Percentiles rank a stretch among this genome's conserved stretches.
Conservation (phyloP, 768 basidiomycete genomes). For the Podaxis mareebaensis region DNA sequence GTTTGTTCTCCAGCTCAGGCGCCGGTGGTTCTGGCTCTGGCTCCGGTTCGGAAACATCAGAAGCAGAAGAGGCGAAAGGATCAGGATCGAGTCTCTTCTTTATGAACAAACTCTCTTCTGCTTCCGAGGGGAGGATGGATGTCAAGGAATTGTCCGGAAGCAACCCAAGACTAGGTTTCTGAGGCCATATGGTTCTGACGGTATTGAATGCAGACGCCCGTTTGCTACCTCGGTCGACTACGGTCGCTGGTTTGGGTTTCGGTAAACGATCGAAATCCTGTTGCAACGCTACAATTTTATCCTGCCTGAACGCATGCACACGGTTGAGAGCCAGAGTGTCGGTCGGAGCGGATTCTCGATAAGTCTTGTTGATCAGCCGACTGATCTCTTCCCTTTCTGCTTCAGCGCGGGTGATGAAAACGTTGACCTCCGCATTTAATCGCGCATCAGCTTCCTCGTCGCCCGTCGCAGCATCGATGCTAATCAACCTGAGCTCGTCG, state of each 20-base stretch:
- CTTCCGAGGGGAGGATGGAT: conserved; percentile 64
- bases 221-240: conserved; percentile 49
- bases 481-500: conserved; percentile 75
- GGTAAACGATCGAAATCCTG: conserved; percentile 86
- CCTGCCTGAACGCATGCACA: conserved; percentile 85
- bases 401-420: conserved; percentile 71
- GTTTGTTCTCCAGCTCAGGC: not conserved
- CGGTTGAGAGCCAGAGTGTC: conserved; percentile 89
- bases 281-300: conserved; percentile 97
- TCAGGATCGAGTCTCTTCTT: conserved; percentile 52
- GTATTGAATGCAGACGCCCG: conserved; percentile 67
- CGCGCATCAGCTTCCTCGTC: conserved; percentile 70
- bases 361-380: conserved; percentile 73
- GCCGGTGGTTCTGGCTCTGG: conserved; percentile 20
- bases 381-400: conserved; percentile 73
- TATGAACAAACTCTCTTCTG: conserved; percentile 59
- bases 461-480: conserved; percentile 76
- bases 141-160: conserved; percentile 61
- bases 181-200: conserved; percentile 72
- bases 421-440: conserved; percentile 62
- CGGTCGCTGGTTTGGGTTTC: conserved; percentile 59
- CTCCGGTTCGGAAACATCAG: conserved; percentile 71
- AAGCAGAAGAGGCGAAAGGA: conserved; percentile 66
- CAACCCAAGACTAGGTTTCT: conserved; percentile 52
- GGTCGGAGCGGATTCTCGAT: conserved; percentile 75